Base-by-base conservation (phyloP, 805 yeast species). In the Yarrowia sp. region DNA sequence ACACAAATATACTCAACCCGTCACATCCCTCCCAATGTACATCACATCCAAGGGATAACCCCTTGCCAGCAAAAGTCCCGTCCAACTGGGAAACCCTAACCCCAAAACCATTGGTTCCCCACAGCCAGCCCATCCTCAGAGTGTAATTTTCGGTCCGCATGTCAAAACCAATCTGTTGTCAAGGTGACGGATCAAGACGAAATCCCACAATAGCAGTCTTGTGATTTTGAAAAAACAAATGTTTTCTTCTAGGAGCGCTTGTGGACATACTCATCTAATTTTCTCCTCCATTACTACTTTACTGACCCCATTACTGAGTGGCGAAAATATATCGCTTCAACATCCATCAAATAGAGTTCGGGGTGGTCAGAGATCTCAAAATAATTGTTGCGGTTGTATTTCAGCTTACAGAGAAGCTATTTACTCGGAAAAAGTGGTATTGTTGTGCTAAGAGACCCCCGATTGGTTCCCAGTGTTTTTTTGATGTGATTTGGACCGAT, bases 121-220 rank as follows among this genome's bases (percentile, higher is more conserved):
- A 54, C 61, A 54, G 61, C 61, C 61, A 54, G 61, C 61, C 61
- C 61, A 26, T 54, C 28, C 35, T 22, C 44, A 54, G 46, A 54
- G 61, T 54, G 61, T 54, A 54, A 54, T 54, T 54, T 54, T 54
- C 46, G 61, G 61, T 36, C 61, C 35, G 61, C 61, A 35, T 36
- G 43, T 24, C 41, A 26, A 54, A 54, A 54, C 61, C 61, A 54
- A 54, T 54, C 35, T 54, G 61, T 54, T 54, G 61, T 54, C 61
- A 54, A 36, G 46, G 61, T 54, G 61, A 54, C 61, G 41, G 46
- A 22, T 51, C 24, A 32, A 9, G 58, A 35, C 41, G 30, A 22
- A 16, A 33, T 17, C 8, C 56, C 24, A 16, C 16, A n/a, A 46
- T 46, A 46, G 19, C 11, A 11, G 6, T 10, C 17, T 12, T 26